phyloP scores from a whole-genome alignment of 1,284 basidiomycete genomes.

The Mycosarcoma mackinlayi region DNA sequence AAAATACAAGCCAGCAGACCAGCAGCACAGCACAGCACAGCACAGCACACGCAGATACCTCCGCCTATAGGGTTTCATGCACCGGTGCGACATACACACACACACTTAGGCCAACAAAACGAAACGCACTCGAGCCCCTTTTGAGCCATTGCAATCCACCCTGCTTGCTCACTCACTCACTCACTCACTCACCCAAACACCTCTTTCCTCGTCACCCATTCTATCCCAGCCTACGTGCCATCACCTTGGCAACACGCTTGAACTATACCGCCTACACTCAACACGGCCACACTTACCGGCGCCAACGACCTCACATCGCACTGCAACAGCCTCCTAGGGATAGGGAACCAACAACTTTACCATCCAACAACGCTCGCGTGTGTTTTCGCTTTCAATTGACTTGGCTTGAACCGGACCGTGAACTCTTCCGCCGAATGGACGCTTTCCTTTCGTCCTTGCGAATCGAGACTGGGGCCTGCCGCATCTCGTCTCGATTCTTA shows the following conservation, averaged over 20 bases:
- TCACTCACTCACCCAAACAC: neutral
- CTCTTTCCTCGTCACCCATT: neutral
- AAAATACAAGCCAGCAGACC: too few species aligned
- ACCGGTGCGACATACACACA: conserved; percentile 5
- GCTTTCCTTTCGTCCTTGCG: too few species aligned
- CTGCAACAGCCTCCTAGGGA: too few species aligned
- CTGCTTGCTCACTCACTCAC: too few species aligned
- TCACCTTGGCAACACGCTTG: too few species aligned
- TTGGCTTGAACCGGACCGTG: neutral
- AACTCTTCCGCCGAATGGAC: neutral
- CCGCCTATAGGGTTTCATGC: conserved; percentile 7
- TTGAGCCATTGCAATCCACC: neutral
- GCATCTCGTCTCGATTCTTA: conserved; percentile 1
- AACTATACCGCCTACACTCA: too few species aligned
- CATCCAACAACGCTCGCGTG: too few species aligned
- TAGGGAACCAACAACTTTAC: too few species aligned
- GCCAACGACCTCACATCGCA: too few species aligned
- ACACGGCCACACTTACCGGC: too few species aligned
- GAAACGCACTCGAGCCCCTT: conserved; percentile 9
- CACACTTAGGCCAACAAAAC: conserved; percentile 5
- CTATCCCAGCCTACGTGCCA: too few species aligned
- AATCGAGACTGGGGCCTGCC: neutral
- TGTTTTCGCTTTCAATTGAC: too few species aligned
- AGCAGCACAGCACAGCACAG: conserved; percentile 1
- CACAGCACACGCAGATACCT: neutral